These are phyloP conservation scores for Umbelopsis isabellina DNA, from an alignment of 192 early-diverging fungal species.

Conservation along the genomic window DNA sequence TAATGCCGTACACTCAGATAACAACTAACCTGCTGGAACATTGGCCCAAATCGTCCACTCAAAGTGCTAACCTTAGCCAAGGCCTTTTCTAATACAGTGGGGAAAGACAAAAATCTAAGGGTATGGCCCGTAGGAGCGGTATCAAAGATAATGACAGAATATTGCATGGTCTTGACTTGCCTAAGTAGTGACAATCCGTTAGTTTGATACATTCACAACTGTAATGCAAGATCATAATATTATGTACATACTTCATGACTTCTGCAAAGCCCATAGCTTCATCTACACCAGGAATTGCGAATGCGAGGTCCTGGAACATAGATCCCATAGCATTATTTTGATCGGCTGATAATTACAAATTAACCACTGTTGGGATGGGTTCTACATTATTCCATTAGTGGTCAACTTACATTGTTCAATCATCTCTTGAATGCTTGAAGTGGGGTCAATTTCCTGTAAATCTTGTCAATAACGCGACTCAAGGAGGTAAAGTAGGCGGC, in stretches of 20 bases:
- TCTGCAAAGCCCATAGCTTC: slow-evolving; percentile 99
- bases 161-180: slow-evolving; percentile 99
- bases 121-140: slow-evolving; percentile 99
- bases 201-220: neutral
- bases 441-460: slow-evolving; percentile 96
- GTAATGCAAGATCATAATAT: neutral
- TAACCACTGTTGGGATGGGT: neutral
- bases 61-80: slow-evolving; percentile 93
- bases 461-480: no score
- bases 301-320: slow-evolving; percentile 97
- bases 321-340: slow-evolving; percentile 80
- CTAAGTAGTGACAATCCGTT: slow-evolving; percentile 30
- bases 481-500: neutral
- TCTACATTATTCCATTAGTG: neutral
- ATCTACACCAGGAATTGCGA: slow-evolving; percentile 99
- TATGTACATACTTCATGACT: slow-evolving; percentile 89
- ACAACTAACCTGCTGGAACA: slow-evolving; percentile 79
- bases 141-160: slow-evolving; percentile 98
- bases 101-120: slow-evolving; percentile 98
- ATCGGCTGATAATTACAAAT: slow-evolving; percentile 48
- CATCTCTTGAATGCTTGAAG: slow-evolving; percentile 98
- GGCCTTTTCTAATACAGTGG: slow-evolving; percentile 96
- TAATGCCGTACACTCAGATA: neutral
- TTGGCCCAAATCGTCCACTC: slow-evolving; percentile 92
- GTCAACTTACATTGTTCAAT: slow-evolving; percentile 77